These are phyloP conservation scores for Prunus mume DNA, from an alignment of 306 rosid species.

Conservation along the genomic window DNA sequence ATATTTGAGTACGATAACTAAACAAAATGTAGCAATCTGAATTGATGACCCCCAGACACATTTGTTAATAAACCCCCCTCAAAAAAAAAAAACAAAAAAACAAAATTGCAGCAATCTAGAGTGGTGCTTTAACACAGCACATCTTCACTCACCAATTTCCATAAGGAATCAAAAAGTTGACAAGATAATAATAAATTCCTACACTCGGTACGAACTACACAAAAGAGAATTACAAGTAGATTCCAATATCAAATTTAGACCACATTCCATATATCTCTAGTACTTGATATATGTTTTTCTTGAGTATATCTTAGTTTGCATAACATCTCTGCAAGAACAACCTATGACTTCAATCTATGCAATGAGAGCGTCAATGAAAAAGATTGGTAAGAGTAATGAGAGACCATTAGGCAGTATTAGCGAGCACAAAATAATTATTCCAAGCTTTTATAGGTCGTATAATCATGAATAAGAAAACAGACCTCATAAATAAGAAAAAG, in stretches of 20 bases:
- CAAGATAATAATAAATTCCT: no score
- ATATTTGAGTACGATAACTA: slow-evolving; percentile 5
- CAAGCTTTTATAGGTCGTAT: not conserved
- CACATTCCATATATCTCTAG: no score
- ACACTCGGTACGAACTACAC: no score
- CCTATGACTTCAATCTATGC: no score
- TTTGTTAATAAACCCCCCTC: not conserved
- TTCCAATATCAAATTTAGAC: slow-evolving; percentile 29
- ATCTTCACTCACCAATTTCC: not conserved
- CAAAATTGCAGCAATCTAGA: slow-evolving; percentile 9
- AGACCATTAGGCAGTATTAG: slow-evolving; percentile 35
- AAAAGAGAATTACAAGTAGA: no score
- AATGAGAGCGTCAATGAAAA: no score
- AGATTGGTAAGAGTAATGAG: no score
- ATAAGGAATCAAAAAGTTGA: not conserved
- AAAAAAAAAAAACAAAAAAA: no score
- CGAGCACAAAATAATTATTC: no score
- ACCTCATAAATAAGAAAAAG: not conserved
- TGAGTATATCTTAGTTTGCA: no score
- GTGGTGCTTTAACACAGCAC: not conserved
- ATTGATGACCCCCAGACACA: not conserved
- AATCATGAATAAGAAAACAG: not conserved
- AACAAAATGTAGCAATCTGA: slow-evolving; percentile 4
- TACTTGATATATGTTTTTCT: no score
- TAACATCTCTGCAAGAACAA: no score